A percentile compares a stretch with the other conserved stretches of the same genome.
Evolutionary conservation across 441 rosid species (phyloP).

Genomic region (Erysimum cheiri): DNA sequence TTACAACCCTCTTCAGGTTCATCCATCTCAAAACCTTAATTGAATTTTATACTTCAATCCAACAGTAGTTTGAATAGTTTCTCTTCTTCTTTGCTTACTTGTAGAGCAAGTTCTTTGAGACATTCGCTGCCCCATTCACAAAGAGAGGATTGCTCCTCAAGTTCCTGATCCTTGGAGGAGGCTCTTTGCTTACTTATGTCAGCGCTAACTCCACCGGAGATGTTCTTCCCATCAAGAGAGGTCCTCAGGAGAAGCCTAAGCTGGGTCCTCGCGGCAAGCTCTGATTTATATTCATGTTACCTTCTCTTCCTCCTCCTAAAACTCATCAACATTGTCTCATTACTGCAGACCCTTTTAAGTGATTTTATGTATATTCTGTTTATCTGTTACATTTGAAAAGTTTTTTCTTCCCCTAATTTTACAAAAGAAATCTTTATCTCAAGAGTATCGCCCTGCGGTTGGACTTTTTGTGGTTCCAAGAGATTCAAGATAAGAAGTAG

Average conservation of each 20-base stretch:
- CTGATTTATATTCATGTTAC: slow-evolving; percentile 50
- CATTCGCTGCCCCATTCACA: slow-evolving; percentile 91
- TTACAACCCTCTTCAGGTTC: slow-evolving; percentile 92
- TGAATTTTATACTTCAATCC: not conserved
- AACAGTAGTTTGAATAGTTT: not conserved
- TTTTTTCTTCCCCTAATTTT: slow-evolving; percentile 27
- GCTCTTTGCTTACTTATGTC: slow-evolving; percentile 72
- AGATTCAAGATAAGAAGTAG: slow-evolving; percentile 72
- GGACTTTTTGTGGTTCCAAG: slow-evolving; percentile 82
- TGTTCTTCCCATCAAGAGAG: slow-evolving; percentile 86
- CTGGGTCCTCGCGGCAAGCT: slow-evolving; percentile 90
- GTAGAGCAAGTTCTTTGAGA: slow-evolving; percentile 99
- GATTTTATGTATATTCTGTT: slow-evolving; percentile 34
- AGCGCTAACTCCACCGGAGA: slow-evolving; percentile 78
- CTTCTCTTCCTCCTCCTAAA: slow-evolving; percentile 24
- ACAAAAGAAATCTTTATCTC: slow-evolving; percentile 5
- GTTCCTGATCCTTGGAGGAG: slow-evolving; percentile 92
- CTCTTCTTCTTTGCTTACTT: slow-evolving; percentile 37
- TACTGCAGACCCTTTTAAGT: slow-evolving; percentile 11
- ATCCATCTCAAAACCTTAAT: not conserved
- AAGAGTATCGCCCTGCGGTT: slow-evolving; percentile 63
- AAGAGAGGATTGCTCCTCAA: slow-evolving; percentile 95
- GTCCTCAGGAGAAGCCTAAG: slow-evolving; percentile 91
- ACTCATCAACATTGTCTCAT: slow-evolving; percentile 22
- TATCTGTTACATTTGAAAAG: slow-evolving; percentile 32